Percentiles rank a stretch among this genome's conserved stretches.
Evolutionary conservation across 2,329 filamentous ascomycete genomes (phyloP).

Genomic region (Helotiales sp.): DNA sequence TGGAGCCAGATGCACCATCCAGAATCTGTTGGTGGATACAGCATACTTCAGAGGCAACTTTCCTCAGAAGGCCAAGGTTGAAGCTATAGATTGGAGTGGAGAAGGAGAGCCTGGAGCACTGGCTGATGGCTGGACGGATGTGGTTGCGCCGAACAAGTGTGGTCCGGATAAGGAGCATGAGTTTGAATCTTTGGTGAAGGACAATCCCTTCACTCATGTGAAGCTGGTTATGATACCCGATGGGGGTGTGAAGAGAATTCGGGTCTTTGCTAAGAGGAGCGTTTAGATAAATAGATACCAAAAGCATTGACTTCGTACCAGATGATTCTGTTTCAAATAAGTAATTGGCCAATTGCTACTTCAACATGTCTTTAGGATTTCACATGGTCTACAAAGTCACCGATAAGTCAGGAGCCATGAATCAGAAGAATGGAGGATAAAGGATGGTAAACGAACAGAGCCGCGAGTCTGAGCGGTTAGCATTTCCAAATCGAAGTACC

Average conservation of each 20-base stretch:
- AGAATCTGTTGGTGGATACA: conserved; percentile 76
- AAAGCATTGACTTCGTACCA: neutral
- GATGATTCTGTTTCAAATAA: too few relatives aligned
- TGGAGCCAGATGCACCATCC: conserved; percentile 67
- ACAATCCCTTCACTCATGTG: conserved; percentile 74
- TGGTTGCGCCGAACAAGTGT: conserved; percentile 70
- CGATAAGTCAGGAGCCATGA: too few relatives aligned
- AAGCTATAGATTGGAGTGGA: conserved; percentile 62
- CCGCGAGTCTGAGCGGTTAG: neutral
- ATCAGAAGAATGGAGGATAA: too few relatives aligned
- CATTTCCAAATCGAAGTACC: too few relatives aligned
- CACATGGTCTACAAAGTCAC: too few relatives aligned
- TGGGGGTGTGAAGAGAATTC: conserved; percentile 87
- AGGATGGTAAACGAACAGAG: too few relatives aligned
- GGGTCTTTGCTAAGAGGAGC: conserved; percentile 70
- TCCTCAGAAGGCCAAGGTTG: conserved; percentile 74
- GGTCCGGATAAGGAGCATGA: conserved; percentile 76
- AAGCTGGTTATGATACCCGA: conserved; percentile 89
- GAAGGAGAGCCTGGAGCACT: conserved; percentile 60
- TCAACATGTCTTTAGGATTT: too few relatives aligned
- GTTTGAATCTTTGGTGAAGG: conserved; percentile 60
- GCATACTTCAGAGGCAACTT: conserved; percentile 86
- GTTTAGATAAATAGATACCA: conserved; percentile 19
- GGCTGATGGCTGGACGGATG: conserved; percentile 66
- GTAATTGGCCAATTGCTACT: too few relatives aligned